Evolutionary conservation across 345 rosid genomes (phyloP).

Genomic region (Linum trigynum): DNA sequence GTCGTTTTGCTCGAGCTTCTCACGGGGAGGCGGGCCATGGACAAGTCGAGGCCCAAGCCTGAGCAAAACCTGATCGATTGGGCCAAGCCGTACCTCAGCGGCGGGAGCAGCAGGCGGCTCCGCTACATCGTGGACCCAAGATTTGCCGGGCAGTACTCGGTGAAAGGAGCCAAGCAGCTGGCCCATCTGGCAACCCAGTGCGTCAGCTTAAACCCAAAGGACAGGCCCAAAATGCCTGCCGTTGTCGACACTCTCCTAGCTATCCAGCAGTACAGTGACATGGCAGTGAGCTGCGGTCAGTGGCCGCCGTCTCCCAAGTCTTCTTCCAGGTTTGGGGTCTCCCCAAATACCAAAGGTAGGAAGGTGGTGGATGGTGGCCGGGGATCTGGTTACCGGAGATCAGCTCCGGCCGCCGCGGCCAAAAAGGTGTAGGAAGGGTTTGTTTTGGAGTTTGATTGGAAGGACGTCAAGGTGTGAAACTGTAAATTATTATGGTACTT

Average conservation of each 20-base stretch:
- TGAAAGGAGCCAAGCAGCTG: slow-evolving; percentile 72
- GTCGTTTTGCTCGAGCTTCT: slow-evolving; percentile 73
- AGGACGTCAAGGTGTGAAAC: not conserved
- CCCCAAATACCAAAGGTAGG: slow-evolving; percentile 23
- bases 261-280: slow-evolving; percentile 52
- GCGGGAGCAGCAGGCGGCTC: slow-evolving; percentile 50
- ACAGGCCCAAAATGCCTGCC: slow-evolving; percentile 73
- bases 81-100: slow-evolving; percentile 58
- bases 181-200: slow-evolving; percentile 59
- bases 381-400: slow-evolving; percentile 26
- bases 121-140: slow-evolving; percentile 66
- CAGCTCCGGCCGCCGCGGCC: slow-evolving; percentile 29
- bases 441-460: not conserved
- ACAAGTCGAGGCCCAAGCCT: slow-evolving; percentile 51
- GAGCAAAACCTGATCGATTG: slow-evolving; percentile 80
- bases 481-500: not conserved
- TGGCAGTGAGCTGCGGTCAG: slow-evolving; percentile 66
- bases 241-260: slow-evolving; percentile 59
- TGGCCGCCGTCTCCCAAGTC: slow-evolving; percentile 44
- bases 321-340: slow-evolving; percentile 23
- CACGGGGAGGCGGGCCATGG: slow-evolving; percentile 78
- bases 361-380: slow-evolving; percentile 9
- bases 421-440: slow-evolving; percentile 9
- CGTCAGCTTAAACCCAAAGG: slow-evolving; percentile 69
- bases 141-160: slow-evolving; percentile 70